phyloP scores from a whole-genome alignment of 2,329 filamentous ascomycete genomes.

The Cladosporium phlei region DNA sequence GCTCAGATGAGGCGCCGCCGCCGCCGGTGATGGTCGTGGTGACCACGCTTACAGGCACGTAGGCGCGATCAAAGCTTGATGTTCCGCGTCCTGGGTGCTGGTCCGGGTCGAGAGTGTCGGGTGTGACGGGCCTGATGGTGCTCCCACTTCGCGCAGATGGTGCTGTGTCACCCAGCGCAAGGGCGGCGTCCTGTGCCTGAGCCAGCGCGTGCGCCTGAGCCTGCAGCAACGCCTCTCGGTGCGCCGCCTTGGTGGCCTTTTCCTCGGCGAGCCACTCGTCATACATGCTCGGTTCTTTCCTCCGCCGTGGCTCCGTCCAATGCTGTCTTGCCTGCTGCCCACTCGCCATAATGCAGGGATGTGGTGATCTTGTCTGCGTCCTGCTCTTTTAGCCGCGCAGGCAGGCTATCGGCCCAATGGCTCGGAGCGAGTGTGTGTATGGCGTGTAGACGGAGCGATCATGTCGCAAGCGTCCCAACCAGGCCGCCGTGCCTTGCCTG shows the following conservation, averaged over 20 bases:
- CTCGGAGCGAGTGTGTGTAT: background rate
- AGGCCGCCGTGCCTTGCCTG: no score
- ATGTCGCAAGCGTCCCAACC: conserved; percentile 6
- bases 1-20: no score
- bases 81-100: conserved; percentile 23
- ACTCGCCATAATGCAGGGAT: conserved; percentile 4
- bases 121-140: conserved; percentile 14
- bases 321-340: conserved; percentile 10
- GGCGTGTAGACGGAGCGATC: conserved; percentile 2
- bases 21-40: conserved; percentile 26
- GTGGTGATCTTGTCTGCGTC: background rate
- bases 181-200: conserved; percentile 8
- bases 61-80: conserved; percentile 27
- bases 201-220: background rate
- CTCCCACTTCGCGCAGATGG: background rate
- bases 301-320: conserved; percentile 18
- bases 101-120: conserved; percentile 6
- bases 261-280: conserved; percentile 30
- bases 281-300: conserved; percentile 29
- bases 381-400: conserved; percentile 9
- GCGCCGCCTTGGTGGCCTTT: conserved; percentile 13
- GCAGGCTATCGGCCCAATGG: conserved; percentile 12
- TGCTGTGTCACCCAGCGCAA: conserved; percentile 9
- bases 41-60: conserved; percentile 25
- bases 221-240: conserved; percentile 1